Evolutionary conservation across 345 rosid species (phyloP), one percentile per base, ranked within the genome.

Genomic region (Reutealis trisperma): DNA sequence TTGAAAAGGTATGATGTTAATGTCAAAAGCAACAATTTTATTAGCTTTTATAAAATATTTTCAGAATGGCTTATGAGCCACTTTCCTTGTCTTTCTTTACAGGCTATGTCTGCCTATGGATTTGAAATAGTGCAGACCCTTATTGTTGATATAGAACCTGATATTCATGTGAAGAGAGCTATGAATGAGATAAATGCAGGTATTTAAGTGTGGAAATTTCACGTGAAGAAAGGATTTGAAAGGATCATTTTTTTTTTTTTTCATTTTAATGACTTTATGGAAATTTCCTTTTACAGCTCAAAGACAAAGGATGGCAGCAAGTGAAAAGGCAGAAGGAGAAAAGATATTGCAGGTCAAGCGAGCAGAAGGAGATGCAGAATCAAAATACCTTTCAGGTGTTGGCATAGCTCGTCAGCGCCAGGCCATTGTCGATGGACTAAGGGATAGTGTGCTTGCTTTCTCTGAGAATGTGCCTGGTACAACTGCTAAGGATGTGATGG

Each of bases 141-240:
- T 27, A 27, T 27, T 27, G 30, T 27, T 27, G 30, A 27, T 27
- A 27, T 27, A 27, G 30, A 27, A 69, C 80, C 75, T 0, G 78
- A 77, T 22, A 30, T 1, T 27, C 70, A 73, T 54, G 78, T 77
- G 14, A 81, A 81, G 78, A 73, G 32, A 16, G 77, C 78, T 6
- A 77, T 77, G 81, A 77, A 77, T 55, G 81, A 77, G 71, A 81
- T 81, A 6, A 68, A 77, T 67, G 80, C 80, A 25, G 79, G 83
- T 80, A 45, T 60, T 27, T 27, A 27, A 27, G 30, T 27, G 30
- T 27, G 30, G 30, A 27, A 27, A 27, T 27, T 27, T 27, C 30
- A 27, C 1, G 30, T 27, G 30, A 27, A 27, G 30, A 27, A 1
- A 27, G 30, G 30, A 27, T 27, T 27, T 27, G 30, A 27, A 27